Base-by-base conservation (phyloP, 169 alveolate species). In the Plasmodium falciparum region DNA sequence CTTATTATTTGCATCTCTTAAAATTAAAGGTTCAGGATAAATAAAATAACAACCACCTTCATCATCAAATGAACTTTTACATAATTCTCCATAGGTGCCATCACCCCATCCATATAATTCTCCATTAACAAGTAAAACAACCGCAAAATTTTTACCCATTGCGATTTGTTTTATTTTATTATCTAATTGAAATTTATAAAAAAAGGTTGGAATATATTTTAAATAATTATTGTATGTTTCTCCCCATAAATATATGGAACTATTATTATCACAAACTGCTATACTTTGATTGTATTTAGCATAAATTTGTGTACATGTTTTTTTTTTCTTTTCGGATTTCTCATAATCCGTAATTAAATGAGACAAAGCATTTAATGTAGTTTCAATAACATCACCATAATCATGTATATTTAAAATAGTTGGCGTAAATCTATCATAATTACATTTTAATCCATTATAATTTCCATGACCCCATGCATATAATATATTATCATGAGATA, bases 391-490 rank as follows among this genome's bases (percentile, higher is more conserved):
- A 83, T 83, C 91, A 3, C 91, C 91, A 83, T 83, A 69, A 56
- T 83, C 85, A 20, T 69, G 24, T 69, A 83, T 83, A 39, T 70
- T 71, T 49, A 83, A 71, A 43, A 83, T 24, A 26, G 91, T 83
- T 43, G 91, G 91, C 7, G 47, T 73, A 73, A 54, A 83, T 24
- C 70, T 69, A 58, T 83, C 91, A 59, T 43, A 52, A 73, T 67
- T 70, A 39, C 91, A 83, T 54, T 83, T 83, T 83, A 93, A 93
- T 47, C 96, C 96, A 15, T 94, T 91, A 58, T 89, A 89, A 90
- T 94, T 95, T 39, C 93, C 93, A 58, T 93, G 93, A 2, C 96
- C 96, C 96, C 96, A 94, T 43, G 95, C 17, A 54, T 76, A 90
- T 6, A 93, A 88, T 52, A 52, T 52, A 88, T 75, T 75, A 5